A percentile compares a stretch with the other conserved stretches of the same genome.
Evolutionary conservation across 768 basidiomycete genomes (phyloP).

Genomic region (Russula emetica): DNA sequence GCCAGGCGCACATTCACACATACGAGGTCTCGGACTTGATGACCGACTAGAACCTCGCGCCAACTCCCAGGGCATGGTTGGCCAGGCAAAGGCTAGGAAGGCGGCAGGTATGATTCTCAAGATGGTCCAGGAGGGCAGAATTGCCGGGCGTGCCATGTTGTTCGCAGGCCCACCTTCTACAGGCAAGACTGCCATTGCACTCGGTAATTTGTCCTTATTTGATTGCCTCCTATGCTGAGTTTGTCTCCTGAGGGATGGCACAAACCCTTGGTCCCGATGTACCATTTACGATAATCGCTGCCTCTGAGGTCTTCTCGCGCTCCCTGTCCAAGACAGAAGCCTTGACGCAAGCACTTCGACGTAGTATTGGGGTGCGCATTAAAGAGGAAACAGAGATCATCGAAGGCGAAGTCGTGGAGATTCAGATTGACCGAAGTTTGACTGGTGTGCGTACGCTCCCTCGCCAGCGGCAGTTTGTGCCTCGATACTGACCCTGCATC

Average conservation of each 20-base stretch:
- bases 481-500: not conserved
- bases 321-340: constrained; percentile 99
- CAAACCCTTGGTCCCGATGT: constrained; percentile 92
- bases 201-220: constrained; percentile 53
- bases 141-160: constrained; percentile 92
- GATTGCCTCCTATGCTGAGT: not conserved
- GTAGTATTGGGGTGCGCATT: constrained; percentile 95
- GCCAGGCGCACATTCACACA: constrained; percentile 87
- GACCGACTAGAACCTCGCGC: constrained; percentile 85
- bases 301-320: constrained; percentile 95
- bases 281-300: constrained; percentile 97
- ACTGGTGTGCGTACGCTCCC: constrained; percentile 67
- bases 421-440: constrained; percentile 94
- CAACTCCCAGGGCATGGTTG: constrained; percentile 94
- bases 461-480: not conserved
- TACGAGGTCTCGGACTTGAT: constrained; percentile 91
- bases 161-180: constrained; percentile 97
- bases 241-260: constrained; percentile 72
- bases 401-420: constrained; percentile 97
- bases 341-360: constrained; percentile 90
- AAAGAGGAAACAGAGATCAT: constrained; percentile 97
- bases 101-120: constrained; percentile 96
- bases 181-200: constrained; percentile 96
- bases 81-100: constrained; percentile 92
- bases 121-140: constrained; percentile 96